Conservation (phyloP, 306 rosid genomes). For the Prunus persica region Prunus_persica_NCBIv2 NC_034009.1:46181001-46181500, state of each 20-base stretch:
- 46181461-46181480: constrained; percentile 39
- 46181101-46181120: too few relatives aligned
- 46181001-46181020: too few relatives aligned
- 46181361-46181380: constrained; percentile 39
- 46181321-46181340: constrained; percentile 41
- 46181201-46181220: constrained; percentile 38
- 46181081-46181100: too few relatives aligned
- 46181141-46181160: too few relatives aligned
- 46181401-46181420: constrained; percentile 46
- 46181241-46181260: constrained; percentile 38
- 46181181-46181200: constrained; percentile 40
- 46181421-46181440: constrained; percentile 42
- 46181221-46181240: constrained; percentile 47
- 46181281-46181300: constrained; percentile 44
- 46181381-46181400: constrained; percentile 18
- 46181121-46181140: too few relatives aligned
- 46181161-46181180: constrained; percentile 1
- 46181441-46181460: constrained; percentile 34
- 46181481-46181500: constrained; percentile 45
- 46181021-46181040: too few relatives aligned
- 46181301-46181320: constrained; percentile 31
- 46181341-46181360: constrained; percentile 32
- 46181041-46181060: too few relatives aligned
- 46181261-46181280: constrained; percentile 34
- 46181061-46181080: too few relatives aligned